Conservation (phyloP, 768 basidiomycete species). For the Pulveroboletus sp. region DNA sequence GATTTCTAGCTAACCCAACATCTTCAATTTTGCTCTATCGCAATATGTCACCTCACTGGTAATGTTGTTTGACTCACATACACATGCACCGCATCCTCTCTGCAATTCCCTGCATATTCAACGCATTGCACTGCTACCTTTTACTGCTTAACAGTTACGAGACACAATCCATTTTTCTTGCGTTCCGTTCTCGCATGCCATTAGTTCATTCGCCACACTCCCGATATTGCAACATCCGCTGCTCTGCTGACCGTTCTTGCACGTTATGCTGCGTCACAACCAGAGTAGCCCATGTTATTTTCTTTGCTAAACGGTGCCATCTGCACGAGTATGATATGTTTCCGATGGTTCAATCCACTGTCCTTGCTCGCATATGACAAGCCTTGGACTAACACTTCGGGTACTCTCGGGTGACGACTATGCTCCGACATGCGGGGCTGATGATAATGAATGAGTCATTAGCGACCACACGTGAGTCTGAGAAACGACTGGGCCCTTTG, state of each 20-base stretch:
- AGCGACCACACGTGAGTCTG: neutral
- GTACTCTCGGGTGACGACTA: neutral
- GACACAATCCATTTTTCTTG: constrained; percentile 15
- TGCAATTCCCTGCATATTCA: constrained; percentile 20
- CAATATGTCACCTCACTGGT: constrained; percentile 18
- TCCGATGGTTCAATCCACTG: constrained; percentile 2
- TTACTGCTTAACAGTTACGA: constrained; percentile 11
- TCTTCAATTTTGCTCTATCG: constrained; percentile 10
- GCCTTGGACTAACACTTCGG: neutral
- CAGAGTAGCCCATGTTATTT: constrained; percentile 16
- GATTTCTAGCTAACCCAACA: constrained; percentile 12
- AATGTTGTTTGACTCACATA: constrained; percentile 16
- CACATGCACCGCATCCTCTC: constrained; percentile 20
- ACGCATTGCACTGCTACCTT: constrained; percentile 19
- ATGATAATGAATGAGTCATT: neutral
- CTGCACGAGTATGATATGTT: constrained; percentile 22
- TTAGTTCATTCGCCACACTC: constrained; percentile 11
- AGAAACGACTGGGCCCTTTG: neutral
- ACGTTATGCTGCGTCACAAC: constrained; percentile 10
- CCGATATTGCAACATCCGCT: constrained; percentile 14
- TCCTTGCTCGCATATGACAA: constrained; percentile 2
- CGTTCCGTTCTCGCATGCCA: constrained; percentile 24
- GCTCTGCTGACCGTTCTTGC: constrained; percentile 12
- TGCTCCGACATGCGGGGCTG: neutral
- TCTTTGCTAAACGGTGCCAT: constrained; percentile 7